Conservation (phyloP, 108 stramenopile species). For the Fistulifera pelliculosa region DNA sequence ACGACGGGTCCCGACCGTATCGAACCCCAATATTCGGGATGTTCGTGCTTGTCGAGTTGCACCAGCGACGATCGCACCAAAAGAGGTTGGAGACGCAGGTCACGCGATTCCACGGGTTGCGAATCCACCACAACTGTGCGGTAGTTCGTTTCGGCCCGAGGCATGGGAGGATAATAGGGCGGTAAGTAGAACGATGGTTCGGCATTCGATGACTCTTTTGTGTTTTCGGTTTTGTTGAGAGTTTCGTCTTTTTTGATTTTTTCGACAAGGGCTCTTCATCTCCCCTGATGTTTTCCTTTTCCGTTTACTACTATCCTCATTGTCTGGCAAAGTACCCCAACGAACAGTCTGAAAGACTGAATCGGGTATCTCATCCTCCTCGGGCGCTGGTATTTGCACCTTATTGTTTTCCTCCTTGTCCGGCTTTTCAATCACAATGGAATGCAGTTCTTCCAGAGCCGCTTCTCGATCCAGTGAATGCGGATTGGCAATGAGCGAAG, state of each 20-base stretch:
- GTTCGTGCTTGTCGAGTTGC: conserved; percentile 22
- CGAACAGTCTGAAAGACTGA: not conserved
- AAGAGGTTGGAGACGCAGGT: not conserved
- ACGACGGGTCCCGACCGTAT: conserved; percentile 21
- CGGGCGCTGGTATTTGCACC: not conserved
- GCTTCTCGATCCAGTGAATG: conserved; percentile 41
- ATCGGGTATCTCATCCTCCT: not conserved
- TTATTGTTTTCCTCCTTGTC: not conserved
- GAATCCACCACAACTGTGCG: not conserved
- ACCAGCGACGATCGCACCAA: conserved; percentile 40
- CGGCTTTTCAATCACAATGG: conserved; percentile 28
- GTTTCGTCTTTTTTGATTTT: conserved; percentile 1
- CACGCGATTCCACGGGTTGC: not conserved
- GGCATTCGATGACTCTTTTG: not conserved
- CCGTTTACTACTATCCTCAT: too few relatives aligned
- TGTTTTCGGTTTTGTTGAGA: not conserved
- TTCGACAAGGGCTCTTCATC: conserved; percentile 3
- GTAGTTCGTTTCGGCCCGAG: not conserved
- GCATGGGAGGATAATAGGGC: conserved; percentile 23
- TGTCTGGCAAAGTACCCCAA: not conserved
- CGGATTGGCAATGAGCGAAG: conserved; percentile 52
- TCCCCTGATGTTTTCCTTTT: not conserved
- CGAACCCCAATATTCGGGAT: conserved; percentile 37
- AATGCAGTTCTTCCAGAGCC: conserved; percentile 25
- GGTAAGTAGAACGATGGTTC: conserved; percentile 1